phyloP scores from a whole-genome alignment of 495 filamentous ascomycete genomes.

The Hypoxylon trugodes region DNA sequence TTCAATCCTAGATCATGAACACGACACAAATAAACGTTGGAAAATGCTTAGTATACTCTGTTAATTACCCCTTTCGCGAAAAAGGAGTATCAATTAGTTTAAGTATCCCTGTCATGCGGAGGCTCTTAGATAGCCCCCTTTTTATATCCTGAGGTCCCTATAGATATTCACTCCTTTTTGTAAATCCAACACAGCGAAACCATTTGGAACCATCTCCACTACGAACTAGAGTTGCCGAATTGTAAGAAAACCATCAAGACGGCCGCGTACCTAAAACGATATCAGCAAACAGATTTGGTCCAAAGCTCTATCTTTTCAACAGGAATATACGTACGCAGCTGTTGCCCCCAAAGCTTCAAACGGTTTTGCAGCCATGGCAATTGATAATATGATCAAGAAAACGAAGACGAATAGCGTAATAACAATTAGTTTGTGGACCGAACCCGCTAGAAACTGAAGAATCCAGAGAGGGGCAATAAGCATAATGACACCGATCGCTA shows the following conservation, averaged over 20 bases:
- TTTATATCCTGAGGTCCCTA: too few species aligned
- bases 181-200: too few species aligned
- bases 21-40: too few species aligned
- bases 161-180: too few species aligned
- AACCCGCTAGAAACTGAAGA: not conserved
- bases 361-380: not conserved
- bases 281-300: not conserved
- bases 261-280: not conserved
- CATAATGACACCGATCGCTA: not conserved
- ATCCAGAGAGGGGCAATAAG: not conserved
- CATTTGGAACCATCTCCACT: too few species aligned
- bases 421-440: not conserved
- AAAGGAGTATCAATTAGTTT: too few species aligned
- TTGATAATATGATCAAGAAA: not conserved
- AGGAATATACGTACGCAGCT: not conserved
- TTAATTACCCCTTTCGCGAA: too few species aligned
- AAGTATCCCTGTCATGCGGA: too few species aligned
- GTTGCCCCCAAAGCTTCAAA: not conserved
- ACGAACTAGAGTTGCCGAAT: not conserved
- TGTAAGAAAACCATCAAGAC: not conserved
- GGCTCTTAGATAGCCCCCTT: too few species aligned
- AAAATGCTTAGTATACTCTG: too few species aligned
- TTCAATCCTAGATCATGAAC: too few species aligned
- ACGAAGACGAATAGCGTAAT: not conserved
- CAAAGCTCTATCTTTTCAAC: not conserved